These are phyloP conservation scores for Laguncularia racemosa DNA, from an alignment of 345 rosid genomes.

Conservation along the genomic window DNA sequence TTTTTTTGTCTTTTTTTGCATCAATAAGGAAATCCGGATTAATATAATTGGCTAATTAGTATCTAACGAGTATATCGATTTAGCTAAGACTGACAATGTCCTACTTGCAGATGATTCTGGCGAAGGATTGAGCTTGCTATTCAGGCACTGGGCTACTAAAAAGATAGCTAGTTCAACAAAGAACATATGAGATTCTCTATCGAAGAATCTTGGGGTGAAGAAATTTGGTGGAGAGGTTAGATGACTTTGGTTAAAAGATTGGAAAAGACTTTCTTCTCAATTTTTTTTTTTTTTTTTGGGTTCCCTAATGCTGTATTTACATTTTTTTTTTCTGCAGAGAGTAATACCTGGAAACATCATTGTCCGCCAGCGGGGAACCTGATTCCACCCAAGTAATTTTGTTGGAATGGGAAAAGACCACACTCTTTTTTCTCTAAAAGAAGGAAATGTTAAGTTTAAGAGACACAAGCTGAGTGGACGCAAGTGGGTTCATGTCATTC, in stretches of 20 bases:
- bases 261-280: slow-evolving; percentile 49
- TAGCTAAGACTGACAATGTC: background rate
- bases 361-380: slow-evolving; percentile 69
- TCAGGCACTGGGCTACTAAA: slow-evolving; percentile 86
- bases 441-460: slow-evolving; percentile 56
- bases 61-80: background rate
- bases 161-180: slow-evolving; percentile 80
- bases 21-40: too few species aligned
- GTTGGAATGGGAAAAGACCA: slow-evolving; percentile 46
- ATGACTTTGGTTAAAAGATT: slow-evolving; percentile 35
- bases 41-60: background rate
- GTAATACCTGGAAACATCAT: slow-evolving; percentile 88
- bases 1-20: background rate
- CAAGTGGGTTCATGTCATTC: slow-evolving; percentile 22
- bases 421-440: slow-evolving; percentile 36
- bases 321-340: slow-evolving; percentile 32
- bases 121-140: slow-evolving; percentile 56
- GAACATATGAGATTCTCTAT: slow-evolving; percentile 80
- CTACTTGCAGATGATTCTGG: slow-evolving; percentile 37
- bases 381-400: slow-evolving; percentile 84
- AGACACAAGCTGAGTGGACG: slow-evolving; percentile 57
- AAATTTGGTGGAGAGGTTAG: slow-evolving; percentile 89
- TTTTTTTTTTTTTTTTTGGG: too few species aligned
- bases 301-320: background rate
- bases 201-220: slow-evolving; percentile 91